phyloP scores from a whole-genome alignment of 352 stramenopile genomes.

The Globisporangium barbulae region DNA sequence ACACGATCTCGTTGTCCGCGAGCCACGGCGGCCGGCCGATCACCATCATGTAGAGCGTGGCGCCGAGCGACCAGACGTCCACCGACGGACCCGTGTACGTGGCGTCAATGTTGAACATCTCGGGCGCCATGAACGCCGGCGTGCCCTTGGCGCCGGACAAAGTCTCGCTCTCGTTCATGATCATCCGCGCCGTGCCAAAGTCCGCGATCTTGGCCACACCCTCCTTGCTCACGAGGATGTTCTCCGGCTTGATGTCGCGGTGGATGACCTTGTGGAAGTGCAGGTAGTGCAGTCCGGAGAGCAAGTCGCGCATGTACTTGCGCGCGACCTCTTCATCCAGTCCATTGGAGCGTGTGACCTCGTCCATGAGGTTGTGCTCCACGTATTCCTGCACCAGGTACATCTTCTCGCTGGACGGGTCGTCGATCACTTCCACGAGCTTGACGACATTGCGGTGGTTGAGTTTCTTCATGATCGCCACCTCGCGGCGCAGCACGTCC shows the following conservation, averaged over 20 bases:
- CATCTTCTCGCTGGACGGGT: constrained; percentile 92
- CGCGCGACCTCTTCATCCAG: constrained; percentile 65
- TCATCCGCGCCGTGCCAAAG: constrained; percentile 88
- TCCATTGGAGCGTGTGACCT: constrained; percentile 66
- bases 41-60: constrained; percentile 92
- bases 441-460: constrained; percentile 92
- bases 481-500: constrained; percentile 84
- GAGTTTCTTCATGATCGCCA: constrained; percentile 96
- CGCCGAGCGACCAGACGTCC: constrained; percentile 88
- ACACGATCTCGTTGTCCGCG: constrained; percentile 87
- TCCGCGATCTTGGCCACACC: constrained; percentile 88
- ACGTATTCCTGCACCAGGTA: constrained; percentile 95
- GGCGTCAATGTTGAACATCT: constrained; percentile 90
- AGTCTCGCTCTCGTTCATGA: constrained; percentile 89
- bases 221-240: constrained; percentile 82
- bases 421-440: constrained; percentile 94
- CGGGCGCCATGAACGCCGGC: constrained; percentile 89
- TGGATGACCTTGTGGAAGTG: constrained; percentile 94
- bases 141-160: constrained; percentile 83
- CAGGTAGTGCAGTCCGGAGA: constrained; percentile 89
- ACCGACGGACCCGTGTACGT: constrained; percentile 82
- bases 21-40: constrained; percentile 89
- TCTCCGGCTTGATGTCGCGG: constrained; percentile 90
- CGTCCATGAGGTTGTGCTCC: constrained; percentile 91
- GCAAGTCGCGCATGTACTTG: constrained; percentile 89